phyloP scores from a whole-genome alignment of 2,329 filamentous ascomycete genomes.

The Trichophyton benhamiae region DNA sequence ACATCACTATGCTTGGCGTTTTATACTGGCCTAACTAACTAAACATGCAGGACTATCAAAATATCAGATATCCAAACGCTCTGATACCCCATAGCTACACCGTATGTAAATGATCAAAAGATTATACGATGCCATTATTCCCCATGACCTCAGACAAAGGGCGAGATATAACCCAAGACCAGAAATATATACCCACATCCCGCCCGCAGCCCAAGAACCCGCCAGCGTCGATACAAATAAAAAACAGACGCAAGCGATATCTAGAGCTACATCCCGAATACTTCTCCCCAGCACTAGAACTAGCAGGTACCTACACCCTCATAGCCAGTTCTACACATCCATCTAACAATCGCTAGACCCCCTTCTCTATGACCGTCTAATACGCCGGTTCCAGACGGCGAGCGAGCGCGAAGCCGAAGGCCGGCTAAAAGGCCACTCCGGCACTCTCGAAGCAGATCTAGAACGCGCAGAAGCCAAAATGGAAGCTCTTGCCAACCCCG shows the following conservation, averaged over 20 bases:
- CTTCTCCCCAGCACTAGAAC: constrained; percentile 49
- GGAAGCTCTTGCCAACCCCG: constrained; percentile 45
- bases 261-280: constrained; percentile 61
- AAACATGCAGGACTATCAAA: not conserved
- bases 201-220: constrained; percentile 5
- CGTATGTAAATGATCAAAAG: not conserved
- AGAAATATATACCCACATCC: not conserved
- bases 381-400: constrained; percentile 63
- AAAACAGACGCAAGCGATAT: constrained; percentile 69
- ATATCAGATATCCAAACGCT: not conserved
- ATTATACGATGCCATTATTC: constrained; percentile 24
- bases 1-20: not conserved
- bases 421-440: constrained; percentile 62
- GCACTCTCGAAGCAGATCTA: constrained; percentile 65
- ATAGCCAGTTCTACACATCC: not conserved
- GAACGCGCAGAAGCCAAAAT: constrained; percentile 65
- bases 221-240: constrained; percentile 41
- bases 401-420: constrained; percentile 63
- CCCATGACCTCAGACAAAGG: constrained; percentile 22
- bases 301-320: constrained; percentile 39
- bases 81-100: not conserved
- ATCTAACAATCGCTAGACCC: constrained; percentile 45
- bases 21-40: not conserved
- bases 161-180: too few relatives aligned
- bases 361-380: constrained; percentile 66